Base-by-base conservation (phyloP, 2,329 filamentous ascomycete genomes). In the Lachnellula arida region DNA sequence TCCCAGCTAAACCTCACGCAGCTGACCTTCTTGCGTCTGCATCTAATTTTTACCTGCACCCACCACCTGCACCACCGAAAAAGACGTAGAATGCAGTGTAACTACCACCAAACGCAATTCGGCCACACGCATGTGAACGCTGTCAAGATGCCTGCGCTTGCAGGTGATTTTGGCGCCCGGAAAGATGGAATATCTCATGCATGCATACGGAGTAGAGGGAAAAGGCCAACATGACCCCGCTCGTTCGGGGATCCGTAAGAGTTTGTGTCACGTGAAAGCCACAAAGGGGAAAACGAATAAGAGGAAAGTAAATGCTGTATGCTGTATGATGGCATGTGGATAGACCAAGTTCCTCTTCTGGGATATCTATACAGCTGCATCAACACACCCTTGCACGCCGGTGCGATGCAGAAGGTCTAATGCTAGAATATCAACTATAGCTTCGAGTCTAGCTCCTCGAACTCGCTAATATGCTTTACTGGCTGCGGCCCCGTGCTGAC, bases 361-460 rank as follows among this genome's bases (percentile, higher is more conserved):
- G 37, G 14, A 17, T 40, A 40, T 40, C 28, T 32, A 32, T 32
- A 32, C 28, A 32, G 28, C 28, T 8, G 28, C 28, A 32, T 11
- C 28, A 32, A 8, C 28, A 11, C 37, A 17, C 37, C 37, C 37
- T 40, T 17, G n/a, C 37, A 40, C 14, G 37, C 37, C 37, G 14
- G n/a, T 17, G n/a, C 15, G 37, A 40, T 40, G 15, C 37, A 40
- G 37, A 39, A 40, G 7, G 37, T 40, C 17, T 17, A 40, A 17
- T 15, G 37, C 37, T 32, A 32, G 28, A 32, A 11, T 32, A 8
- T 8, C 8, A 12, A 32, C 79, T 71, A 93, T 55, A 97, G 78
- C 76, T 97, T 97, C 14, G 89, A 75, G 60, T 89, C 90, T 57
- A 86, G 77, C 57, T 97, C 93, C 70, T 96, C 89, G 72, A 93